Conservation (phyloP, 1,139 yeast genomes). For the Blastobotrys apis region DNA sequence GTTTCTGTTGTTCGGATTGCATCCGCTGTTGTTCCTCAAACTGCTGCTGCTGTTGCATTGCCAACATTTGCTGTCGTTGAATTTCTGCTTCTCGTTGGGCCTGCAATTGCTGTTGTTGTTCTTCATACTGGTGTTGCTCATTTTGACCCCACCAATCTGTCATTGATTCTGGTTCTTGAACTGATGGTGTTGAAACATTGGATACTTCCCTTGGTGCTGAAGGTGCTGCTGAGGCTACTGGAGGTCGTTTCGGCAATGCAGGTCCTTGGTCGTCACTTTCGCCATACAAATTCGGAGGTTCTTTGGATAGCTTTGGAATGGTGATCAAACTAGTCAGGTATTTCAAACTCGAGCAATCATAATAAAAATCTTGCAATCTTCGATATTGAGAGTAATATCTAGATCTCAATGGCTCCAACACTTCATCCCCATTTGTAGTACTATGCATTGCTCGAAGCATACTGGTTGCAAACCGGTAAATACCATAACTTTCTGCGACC, state of each 20-base stretch:
- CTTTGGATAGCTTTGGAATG: slow-evolving; percentile 72
- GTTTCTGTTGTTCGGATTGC: slow-evolving; percentile 65
- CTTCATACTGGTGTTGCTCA: slow-evolving; percentile 42
- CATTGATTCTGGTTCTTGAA: slow-evolving; percentile 29
- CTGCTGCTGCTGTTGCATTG: slow-evolving; percentile 59
- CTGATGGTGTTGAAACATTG: slow-evolving; percentile 47
- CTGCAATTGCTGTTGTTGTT: slow-evolving; percentile 48
- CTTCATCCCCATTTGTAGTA: slow-evolving; percentile 73
- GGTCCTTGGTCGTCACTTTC: slow-evolving; percentile 40
- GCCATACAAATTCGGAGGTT: slow-evolving; percentile 62
- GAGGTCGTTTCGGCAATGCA: slow-evolving; percentile 44
- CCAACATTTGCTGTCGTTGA: slow-evolving; percentile 43
- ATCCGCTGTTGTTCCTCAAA: slow-evolving; percentile 68
- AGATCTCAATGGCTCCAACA: slow-evolving; percentile 66
- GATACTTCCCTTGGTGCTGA: slow-evolving; percentile 26
- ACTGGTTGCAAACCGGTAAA: slow-evolving; percentile 80
- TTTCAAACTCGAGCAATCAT: slow-evolving; percentile 83
- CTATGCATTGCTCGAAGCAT: slow-evolving; percentile 88
- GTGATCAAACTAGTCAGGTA: slow-evolving; percentile 80
- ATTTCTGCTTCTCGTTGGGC: slow-evolving; percentile 48
- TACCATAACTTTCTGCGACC: slow-evolving; percentile 91
- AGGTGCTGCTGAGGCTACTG: slow-evolving; percentile 34
- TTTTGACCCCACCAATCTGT: slow-evolving; percentile 47
- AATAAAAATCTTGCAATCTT: slow-evolving; percentile 77
- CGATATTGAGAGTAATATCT: slow-evolving; percentile 77